A percentile compares a stretch with the other conserved stretches of the same genome.
Evolutionary conservation across 495 filamentous ascomycete species (phyloP).

Genomic region (Pyrenopolyporus hunteri): DNA sequence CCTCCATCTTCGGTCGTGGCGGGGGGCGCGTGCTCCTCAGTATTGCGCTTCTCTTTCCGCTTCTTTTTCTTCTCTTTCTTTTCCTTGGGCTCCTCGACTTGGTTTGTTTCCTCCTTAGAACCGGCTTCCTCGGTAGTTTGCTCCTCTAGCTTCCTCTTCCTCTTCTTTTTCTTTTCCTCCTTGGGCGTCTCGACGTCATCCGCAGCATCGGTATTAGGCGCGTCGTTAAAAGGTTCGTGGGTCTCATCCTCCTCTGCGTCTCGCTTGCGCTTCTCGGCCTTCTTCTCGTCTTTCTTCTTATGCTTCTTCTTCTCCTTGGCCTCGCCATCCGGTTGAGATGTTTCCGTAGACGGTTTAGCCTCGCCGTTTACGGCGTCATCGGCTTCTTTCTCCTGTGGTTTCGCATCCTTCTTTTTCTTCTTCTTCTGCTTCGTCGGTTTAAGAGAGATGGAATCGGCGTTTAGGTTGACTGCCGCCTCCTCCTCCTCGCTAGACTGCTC

Average conservation of each 20-base stretch:
- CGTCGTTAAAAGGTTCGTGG: constrained; percentile 1
- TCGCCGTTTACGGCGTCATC: constrained; percentile 6
- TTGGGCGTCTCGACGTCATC: constrained; percentile 24
- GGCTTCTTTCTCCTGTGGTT: not conserved
- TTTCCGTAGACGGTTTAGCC: not conserved
- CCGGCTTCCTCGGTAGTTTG: not conserved
- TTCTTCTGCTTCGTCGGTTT: not conserved
- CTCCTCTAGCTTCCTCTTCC: constrained; percentile 7
- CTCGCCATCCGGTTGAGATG: constrained; percentile 2
- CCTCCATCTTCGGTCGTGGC: constrained; percentile 13
- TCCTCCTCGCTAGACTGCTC: constrained; percentile 25
- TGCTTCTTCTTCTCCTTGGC: constrained; percentile 30
- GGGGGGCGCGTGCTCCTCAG: constrained; percentile 30
- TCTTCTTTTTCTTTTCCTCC: constrained; percentile 12
- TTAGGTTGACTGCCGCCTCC: constrained; percentile 22
- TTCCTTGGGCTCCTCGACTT: constrained; percentile 41
- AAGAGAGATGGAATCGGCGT: constrained; percentile 32
- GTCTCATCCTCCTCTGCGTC: constrained; percentile 32
- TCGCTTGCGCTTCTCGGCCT: constrained; percentile 39
- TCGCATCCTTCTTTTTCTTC: constrained; percentile 16
- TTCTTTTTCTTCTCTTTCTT: constrained; percentile 44
- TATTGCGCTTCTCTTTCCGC: constrained; percentile 29
- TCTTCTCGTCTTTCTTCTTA: constrained; percentile 26
- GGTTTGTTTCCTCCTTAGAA: constrained; percentile 26
- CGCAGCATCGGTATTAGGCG: constrained; percentile 8